A percentile compares a stretch with the other conserved stretches of the same genome.
Evolutionary conservation across 768 basidiomycete species (phyloP).

Genomic region (Leccinum rimulosum): DNA sequence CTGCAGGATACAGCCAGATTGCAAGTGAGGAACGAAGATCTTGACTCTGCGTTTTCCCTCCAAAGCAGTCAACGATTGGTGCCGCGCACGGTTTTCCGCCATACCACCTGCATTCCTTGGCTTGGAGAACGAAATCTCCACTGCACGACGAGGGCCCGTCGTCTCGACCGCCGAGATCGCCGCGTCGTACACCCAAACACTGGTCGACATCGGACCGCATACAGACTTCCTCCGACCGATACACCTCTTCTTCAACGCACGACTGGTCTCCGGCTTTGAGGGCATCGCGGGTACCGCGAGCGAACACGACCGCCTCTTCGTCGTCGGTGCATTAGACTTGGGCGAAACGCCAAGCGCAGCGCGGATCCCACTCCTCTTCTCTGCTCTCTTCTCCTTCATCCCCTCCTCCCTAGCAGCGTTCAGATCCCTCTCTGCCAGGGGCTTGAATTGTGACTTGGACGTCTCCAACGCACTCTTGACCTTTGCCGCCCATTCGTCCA

Average conservation of each 20-base stretch:
- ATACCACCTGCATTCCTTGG: not conserved
- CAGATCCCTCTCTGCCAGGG: constrained; percentile 42
- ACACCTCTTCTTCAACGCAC: constrained; percentile 55
- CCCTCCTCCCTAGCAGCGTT: constrained; percentile 8
- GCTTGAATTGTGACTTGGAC: constrained; percentile 56
- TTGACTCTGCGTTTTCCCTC: constrained; percentile 20
- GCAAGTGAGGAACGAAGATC: constrained; percentile 18
- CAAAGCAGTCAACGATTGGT: constrained; percentile 23
- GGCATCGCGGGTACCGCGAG: not conserved
- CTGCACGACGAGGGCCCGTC: constrained; percentile 11
- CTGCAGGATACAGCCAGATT: not conserved
- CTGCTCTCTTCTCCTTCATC: constrained; percentile 16
- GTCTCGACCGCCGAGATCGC: constrained; percentile 44
- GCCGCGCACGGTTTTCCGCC: constrained; percentile 17
- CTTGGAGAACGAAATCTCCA: constrained; percentile 23
- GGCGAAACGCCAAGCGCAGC: constrained; percentile 24
- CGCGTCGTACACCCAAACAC: constrained; percentile 51
- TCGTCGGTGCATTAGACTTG: constrained; percentile 9
- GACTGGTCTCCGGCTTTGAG: constrained; percentile 14
- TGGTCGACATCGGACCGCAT: constrained; percentile 31
- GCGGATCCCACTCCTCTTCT: constrained; percentile 23
- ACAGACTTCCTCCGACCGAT: constrained; percentile 49
- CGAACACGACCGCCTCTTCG: not conserved
- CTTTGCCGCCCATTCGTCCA: constrained; percentile 57
- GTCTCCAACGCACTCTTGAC: constrained; percentile 51